A percentile compares a stretch with the other conserved stretches of the same genome.
phyloP scores from a whole-genome alignment of 768 basidiomycete species.

The Phylloporus arenicola region DNA sequence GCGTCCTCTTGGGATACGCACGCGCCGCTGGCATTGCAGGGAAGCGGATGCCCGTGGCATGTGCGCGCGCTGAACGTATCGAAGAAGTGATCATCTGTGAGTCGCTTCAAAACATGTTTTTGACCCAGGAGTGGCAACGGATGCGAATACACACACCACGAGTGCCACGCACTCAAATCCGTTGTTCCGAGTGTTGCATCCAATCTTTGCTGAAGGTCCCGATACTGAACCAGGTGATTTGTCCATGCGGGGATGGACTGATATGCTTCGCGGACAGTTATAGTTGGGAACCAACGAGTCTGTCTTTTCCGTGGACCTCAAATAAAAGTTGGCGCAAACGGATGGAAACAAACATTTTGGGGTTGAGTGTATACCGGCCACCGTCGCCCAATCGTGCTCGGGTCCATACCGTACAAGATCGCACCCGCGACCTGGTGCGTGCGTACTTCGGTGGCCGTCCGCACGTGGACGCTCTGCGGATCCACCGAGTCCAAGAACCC shows the following conservation, averaged over 20 bases:
- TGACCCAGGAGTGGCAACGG: neutral
- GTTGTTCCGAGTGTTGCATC: slow-evolving; percentile 38
- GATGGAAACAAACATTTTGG: slow-evolving; percentile 28
- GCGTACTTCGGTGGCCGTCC: slow-evolving; percentile 41
- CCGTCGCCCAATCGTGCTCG: slow-evolving; percentile 20
- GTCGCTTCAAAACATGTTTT: neutral
- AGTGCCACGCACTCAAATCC: slow-evolving; percentile 37
- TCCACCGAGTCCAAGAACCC: slow-evolving; percentile 35
- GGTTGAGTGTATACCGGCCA: slow-evolving; percentile 43
- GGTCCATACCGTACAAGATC: slow-evolving; percentile 43
- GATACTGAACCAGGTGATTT: slow-evolving; percentile 37
- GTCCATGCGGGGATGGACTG: slow-evolving; percentile 45
- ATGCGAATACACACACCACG: slow-evolving; percentile 38
- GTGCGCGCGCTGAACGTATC: slow-evolving; percentile 48
- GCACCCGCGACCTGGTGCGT: slow-evolving; percentile 46
- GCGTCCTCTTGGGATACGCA: slow-evolving; percentile 44
- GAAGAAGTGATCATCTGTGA: slow-evolving; percentile 40
- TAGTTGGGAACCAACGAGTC: slow-evolving; percentile 45
- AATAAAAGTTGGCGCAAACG: neutral
- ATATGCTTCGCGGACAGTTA: slow-evolving; percentile 38
- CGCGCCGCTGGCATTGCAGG: slow-evolving; percentile 38
- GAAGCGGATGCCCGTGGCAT: slow-evolving; percentile 37
- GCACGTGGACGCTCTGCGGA: slow-evolving; percentile 36
- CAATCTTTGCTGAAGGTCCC: slow-evolving; percentile 34
- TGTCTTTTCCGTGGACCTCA: slow-evolving; percentile 29